Evolutionary conservation across 202 grass and related monocot species (phyloP).

Genomic region (Musa balbisiana): DNA sequence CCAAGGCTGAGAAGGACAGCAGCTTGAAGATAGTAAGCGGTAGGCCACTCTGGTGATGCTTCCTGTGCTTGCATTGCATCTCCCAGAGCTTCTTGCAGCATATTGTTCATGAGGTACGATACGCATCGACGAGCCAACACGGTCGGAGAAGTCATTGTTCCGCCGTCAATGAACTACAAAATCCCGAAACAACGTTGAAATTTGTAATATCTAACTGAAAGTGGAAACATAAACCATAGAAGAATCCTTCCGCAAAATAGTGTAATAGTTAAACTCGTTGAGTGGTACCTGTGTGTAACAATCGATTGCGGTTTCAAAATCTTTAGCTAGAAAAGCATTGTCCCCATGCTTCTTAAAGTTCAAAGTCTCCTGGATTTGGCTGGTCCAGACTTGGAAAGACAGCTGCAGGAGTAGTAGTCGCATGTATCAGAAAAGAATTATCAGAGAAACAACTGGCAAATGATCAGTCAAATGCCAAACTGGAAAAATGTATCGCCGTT

Average conservation of each 20-base stretch:
- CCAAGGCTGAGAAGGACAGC: slow-evolving; percentile 33
- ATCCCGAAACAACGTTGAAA: not conserved
- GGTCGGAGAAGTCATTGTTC: slow-evolving; percentile 40
- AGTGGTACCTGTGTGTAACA: slow-evolving; percentile 34
- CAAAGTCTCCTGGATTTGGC: slow-evolving; percentile 40
- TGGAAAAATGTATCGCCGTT: not conserved
- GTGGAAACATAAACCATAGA: not conserved
- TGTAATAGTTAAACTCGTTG: not conserved
- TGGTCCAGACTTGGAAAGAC: slow-evolving; percentile 50
- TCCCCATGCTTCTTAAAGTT: slow-evolving; percentile 38
- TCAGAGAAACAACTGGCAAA: not conserved
- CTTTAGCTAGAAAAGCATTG: slow-evolving; percentile 39
- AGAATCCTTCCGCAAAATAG: not conserved
- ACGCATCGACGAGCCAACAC: slow-evolving; percentile 37
- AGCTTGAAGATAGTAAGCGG: slow-evolving; percentile 39
- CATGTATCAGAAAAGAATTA: not conserved
- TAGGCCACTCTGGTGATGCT: slow-evolving; percentile 42
- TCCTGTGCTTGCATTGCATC: slow-evolving; percentile 47
- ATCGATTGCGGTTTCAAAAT: slow-evolving; percentile 33
- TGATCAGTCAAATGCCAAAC: not conserved
- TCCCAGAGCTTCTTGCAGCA: slow-evolving; percentile 42
- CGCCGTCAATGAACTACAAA: slow-evolving; percentile 36
- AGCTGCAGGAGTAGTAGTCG: slow-evolving; percentile 21
- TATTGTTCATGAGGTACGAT: slow-evolving; percentile 35
- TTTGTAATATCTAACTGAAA: not conserved